phyloP scores from a whole-genome alignment of 1,139 yeast genomes.

The Hemisphaericaspora subhashii region DNA sequence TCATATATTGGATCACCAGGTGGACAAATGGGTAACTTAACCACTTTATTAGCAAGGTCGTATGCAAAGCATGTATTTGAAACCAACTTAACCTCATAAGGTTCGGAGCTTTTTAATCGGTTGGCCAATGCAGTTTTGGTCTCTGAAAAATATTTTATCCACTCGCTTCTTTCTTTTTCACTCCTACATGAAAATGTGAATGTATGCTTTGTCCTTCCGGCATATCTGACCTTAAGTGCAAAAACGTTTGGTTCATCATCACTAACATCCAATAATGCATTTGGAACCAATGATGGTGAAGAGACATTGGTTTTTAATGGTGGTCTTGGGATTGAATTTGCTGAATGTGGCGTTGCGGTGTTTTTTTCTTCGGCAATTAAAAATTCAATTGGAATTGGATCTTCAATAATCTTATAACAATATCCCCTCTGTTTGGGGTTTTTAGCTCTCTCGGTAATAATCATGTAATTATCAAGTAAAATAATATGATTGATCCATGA shows the following conservation, averaged over 20 bases:
- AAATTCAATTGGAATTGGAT: conserved; percentile 62
- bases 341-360: conserved; percentile 9
- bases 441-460: conserved; percentile 57
- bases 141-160: conserved; percentile 57
- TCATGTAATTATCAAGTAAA: conserved; percentile 68
- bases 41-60: conserved; percentile 53
- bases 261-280: conserved; percentile 12
- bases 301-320: conserved; percentile 11
- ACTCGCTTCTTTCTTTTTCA: conserved; percentile 53
- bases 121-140: conserved; percentile 57
- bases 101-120: conserved; percentile 47
- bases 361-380: conserved; percentile 50
- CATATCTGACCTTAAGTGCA: conserved; percentile 43
- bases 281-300: conserved; percentile 1
- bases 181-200: conserved; percentile 60
- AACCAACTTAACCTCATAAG: conserved; percentile 54
- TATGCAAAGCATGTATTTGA: conserved; percentile 68
- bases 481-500: conserved; percentile 54
- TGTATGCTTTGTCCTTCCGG: conserved; percentile 45
- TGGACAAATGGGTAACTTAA: conserved; percentile 59
- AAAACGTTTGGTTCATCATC: conserved; percentile 39
- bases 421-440: conserved; percentile 24
- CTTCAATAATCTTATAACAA: conserved; percentile 49
- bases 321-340: conserved; percentile 11
- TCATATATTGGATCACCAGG: conserved; percentile 64